Evolutionary conservation across 1,284 basidiomycete genomes (phyloP).

Genomic region (Ganoderma multipileum): DNA sequence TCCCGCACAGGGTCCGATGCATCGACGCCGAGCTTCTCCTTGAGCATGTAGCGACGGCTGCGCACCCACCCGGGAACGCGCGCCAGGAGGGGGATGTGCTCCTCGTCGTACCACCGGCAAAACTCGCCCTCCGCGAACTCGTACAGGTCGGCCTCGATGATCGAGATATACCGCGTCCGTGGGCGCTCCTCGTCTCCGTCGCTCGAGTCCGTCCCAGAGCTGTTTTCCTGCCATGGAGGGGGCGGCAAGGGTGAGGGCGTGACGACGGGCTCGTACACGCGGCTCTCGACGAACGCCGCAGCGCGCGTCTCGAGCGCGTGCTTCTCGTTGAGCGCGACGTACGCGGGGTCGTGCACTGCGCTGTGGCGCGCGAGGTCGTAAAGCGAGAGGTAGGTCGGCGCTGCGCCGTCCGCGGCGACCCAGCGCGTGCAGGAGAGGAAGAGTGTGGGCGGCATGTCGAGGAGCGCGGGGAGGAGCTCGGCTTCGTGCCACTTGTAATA

Average conservation of each 20-base stretch:
- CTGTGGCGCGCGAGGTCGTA: conserved; percentile 60
- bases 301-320: conserved; percentile 46
- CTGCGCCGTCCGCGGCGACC: conserved; percentile 47
- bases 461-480: conserved; percentile 66
- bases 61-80: conserved; percentile 45
- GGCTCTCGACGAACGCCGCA: conserved; percentile 53
- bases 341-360: conserved; percentile 53
- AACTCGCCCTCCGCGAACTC: conserved; percentile 47
- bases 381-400: conserved; percentile 57
- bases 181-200: neutral
- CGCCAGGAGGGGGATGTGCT: conserved; percentile 43
- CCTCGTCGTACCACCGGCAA: conserved; percentile 47
- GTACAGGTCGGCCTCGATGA: conserved; percentile 43
- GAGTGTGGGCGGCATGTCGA: conserved; percentile 50
- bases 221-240: neutral
- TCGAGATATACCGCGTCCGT: conserved; percentile 39
- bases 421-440: conserved; percentile 62
- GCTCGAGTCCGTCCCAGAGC: neutral
- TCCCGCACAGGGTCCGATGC: neutral
- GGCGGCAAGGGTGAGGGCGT: neutral
- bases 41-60: conserved; percentile 41
- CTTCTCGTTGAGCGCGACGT: conserved; percentile 51
- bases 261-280: conserved; percentile 49
- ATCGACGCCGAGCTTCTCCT: conserved; percentile 26
- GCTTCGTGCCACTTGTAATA: conserved; percentile 66